Percentiles rank a stretch among this genome's conserved stretches.
phyloP scores from a whole-genome alignment of 495 filamentous ascomycete genomes.

The Cryomyces minteri region DNA sequence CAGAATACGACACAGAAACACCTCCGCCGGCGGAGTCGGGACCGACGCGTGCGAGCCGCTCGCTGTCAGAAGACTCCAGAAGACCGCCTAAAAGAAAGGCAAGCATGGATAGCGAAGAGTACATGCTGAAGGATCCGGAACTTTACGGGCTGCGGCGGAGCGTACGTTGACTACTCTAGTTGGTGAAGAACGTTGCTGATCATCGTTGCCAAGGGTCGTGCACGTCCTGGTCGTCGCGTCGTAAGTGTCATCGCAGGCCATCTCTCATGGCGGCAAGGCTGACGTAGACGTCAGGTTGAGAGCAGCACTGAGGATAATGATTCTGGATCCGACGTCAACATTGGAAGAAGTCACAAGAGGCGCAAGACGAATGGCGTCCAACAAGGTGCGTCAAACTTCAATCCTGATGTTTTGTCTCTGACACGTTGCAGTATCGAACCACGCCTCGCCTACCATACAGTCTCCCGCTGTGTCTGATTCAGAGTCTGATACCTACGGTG shows the following conservation, averaged over 20 bases:
- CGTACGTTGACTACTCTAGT: constrained; percentile 31
- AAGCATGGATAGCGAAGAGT: constrained; percentile 51
- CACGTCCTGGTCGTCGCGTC: constrained; percentile 30
- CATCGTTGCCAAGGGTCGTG: constrained; percentile 27
- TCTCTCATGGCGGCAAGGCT: constrained; percentile 1
- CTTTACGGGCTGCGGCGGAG: constrained; percentile 86
- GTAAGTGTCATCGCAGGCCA: constrained; percentile 16
- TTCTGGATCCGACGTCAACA: constrained; percentile 45
- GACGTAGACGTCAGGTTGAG: constrained; percentile 35
- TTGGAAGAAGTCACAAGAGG: constrained; percentile 21
- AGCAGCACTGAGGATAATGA: constrained; percentile 52
- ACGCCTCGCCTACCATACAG: constrained; percentile 35
- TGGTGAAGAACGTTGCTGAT: constrained; percentile 15
- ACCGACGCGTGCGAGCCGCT: constrained; percentile 19
- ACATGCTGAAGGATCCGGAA: constrained; percentile 83
- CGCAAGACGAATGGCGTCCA: constrained; percentile 19
- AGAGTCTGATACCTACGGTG: constrained; percentile 56
- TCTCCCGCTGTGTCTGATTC: constrained; percentile 43
- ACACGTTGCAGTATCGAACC: constrained; percentile 39
- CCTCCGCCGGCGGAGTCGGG: constrained; percentile 26
- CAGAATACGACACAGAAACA: constrained; percentile 54
- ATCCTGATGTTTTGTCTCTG: neutral
- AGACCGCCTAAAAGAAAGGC: constrained; percentile 62
- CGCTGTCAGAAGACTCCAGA: constrained; percentile 44
- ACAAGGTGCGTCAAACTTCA: constrained; percentile 15